Base-by-base conservation (phyloP, 768 basidiomycete species). In the Saitozyma podzolica region DNA sequence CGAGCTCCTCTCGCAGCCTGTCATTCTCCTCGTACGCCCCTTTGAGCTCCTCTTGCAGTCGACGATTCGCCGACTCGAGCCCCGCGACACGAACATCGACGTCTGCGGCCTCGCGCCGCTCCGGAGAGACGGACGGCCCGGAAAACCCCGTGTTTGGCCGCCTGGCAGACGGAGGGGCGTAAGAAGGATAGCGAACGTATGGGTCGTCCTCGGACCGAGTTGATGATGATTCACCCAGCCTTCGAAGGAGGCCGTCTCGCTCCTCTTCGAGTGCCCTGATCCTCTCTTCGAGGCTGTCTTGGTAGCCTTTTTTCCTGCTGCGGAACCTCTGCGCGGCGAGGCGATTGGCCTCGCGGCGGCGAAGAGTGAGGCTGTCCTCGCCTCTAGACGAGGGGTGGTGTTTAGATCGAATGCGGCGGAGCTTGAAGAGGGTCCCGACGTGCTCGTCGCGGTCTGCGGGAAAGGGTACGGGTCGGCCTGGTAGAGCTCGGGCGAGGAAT, bases 251-350 rank as follows among this genome's bases (percentile, higher is more conserved):
- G 0, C 56, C 61, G 14, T 72, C 70, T 39, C 69, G 72, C 42
- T 76, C 75, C 13, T 66, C 65, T 58, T 79, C 75, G 1, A 79
- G 59, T 3, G 49, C 58, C n/a, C 63, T 48, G 6, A 79, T 67
- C 42, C 68, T 63, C 20, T 67, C 71, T 51, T 79, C 77, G 9
- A 79, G 59, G 40, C 68, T 72, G 42, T 74, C 74, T 42, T 76
- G 76, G 54, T 79, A 77, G 14, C 76, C 74, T 67, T 79, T 79
- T 62, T 79, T 79, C 51, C 77, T 50, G 37, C 70, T 77, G 17
- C 77, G 53, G 55, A 79, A 79, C 0, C 77, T 63, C 58, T 77
- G 76, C 5, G 77, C 77, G 0, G 77, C 77, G 29, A 79, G 60
- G 40, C 77, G 61, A 58, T 79, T 77, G 40, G 20, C 37, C 13